Conservation (phyloP, 129 eudicot species). For the Flaveria trinervia region DNA sequence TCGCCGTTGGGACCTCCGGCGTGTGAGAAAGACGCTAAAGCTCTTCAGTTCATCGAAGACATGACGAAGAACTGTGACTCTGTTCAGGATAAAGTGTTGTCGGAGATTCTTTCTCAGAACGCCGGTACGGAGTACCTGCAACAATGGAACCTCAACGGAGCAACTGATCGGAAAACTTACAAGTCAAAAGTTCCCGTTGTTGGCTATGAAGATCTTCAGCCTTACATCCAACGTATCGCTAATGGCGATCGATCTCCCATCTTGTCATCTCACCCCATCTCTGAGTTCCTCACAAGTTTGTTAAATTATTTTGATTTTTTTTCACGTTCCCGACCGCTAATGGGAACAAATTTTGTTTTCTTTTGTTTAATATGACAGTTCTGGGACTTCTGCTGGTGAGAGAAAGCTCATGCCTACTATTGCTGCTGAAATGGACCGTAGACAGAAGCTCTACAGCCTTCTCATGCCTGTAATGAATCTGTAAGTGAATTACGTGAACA, state of each 20-base stretch:
- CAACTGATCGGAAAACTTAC: constrained; percentile 56
- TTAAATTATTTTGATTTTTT: not conserved
- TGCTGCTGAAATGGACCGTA: constrained; percentile 68
- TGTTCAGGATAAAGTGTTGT: constrained; percentile 67
- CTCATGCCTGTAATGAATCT: constrained; percentile 85
- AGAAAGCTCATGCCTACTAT: constrained; percentile 94
- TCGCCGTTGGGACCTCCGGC: constrained; percentile 54
- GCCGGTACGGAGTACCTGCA: constrained; percentile 57
- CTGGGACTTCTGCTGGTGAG: constrained; percentile 94
- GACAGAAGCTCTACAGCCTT: constrained; percentile 73
- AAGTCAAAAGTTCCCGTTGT: constrained; percentile 64
- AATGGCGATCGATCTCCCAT: constrained; percentile 79
- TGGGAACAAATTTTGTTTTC: not conserved
- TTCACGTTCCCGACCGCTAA: not conserved
- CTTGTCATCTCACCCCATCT: constrained; percentile 66
- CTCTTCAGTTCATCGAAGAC: constrained; percentile 72
- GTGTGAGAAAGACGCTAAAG: constrained; percentile 57
- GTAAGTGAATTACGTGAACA: constrained; percentile 25
- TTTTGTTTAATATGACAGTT: constrained; percentile 41
- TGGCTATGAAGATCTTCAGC: constrained; percentile 67
- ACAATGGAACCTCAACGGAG: constrained; percentile 48
- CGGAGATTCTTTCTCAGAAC: constrained; percentile 57
- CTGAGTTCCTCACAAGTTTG: constrained; percentile 86
- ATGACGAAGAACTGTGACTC: constrained; percentile 57
- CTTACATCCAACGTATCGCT: constrained; percentile 69